These are phyloP conservation scores for Penicillium sp. DNA, from an alignment of 2,329 filamentous ascomycete genomes.

Conservation along the genomic window DNA sequence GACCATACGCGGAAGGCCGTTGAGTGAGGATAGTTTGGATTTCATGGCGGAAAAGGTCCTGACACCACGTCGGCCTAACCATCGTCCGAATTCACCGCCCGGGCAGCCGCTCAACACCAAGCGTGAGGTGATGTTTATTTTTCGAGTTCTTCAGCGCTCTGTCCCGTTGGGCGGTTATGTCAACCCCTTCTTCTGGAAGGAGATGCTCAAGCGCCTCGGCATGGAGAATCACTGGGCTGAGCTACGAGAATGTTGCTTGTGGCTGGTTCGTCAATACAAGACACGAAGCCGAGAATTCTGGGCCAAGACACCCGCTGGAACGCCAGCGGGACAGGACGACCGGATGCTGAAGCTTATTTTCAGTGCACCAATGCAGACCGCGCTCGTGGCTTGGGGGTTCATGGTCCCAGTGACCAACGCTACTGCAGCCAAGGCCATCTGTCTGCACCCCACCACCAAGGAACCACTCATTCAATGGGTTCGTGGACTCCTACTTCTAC, in stretches of 20 bases:
- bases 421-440: slow-evolving; percentile 22
- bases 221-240: slow-evolving; percentile 58
- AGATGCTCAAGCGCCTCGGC: slow-evolving; percentile 63
- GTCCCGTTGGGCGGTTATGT: slow-evolving; percentile 51
- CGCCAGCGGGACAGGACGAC: slow-evolving; percentile 18
- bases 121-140: slow-evolving; percentile 49
- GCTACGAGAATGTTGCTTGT: slow-evolving; percentile 55
- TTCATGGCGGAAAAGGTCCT: slow-evolving; percentile 46
- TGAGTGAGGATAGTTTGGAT: slow-evolving; percentile 51
- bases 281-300: slow-evolving; percentile 16
- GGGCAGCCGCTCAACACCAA: slow-evolving; percentile 37
- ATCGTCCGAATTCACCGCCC: slow-evolving; percentile 22
- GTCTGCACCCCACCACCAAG: slow-evolving; percentile 22
- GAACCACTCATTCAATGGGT: slow-evolving; percentile 43
- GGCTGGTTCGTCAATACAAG: slow-evolving; percentile 53
- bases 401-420: slow-evolving; percentile 33
- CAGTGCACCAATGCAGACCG: slow-evolving; percentile 47
- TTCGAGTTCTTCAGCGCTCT: slow-evolving; percentile 53
- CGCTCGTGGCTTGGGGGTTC: slow-evolving; percentile 57
- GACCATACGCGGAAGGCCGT: slow-evolving; percentile 46
- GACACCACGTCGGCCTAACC: slow-evolving; percentile 34
- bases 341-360: slow-evolving; percentile 49
- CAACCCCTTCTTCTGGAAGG: slow-evolving; percentile 55
- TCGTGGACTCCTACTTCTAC: slow-evolving; percentile 46
- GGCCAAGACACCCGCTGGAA: slow-evolving; percentile 2